Percentiles rank a stretch among this genome's conserved stretches.
Conservation (phyloP, 2,329 filamentous ascomycete species). For the Aspergillaceae sp. region DNA sequence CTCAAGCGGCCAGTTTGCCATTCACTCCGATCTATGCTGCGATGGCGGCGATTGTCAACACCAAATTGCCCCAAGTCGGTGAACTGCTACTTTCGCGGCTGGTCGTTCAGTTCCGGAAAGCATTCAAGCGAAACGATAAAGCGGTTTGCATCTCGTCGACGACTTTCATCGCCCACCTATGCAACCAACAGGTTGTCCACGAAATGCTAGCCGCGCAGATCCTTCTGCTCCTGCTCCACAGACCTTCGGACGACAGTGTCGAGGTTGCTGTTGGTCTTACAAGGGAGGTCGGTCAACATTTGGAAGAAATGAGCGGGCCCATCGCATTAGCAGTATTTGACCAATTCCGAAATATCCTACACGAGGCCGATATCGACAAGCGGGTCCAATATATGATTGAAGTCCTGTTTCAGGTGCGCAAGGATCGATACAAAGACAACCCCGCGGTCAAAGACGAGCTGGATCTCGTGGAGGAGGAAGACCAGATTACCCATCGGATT, state of each 20-base stretch:
- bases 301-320: slow-evolving; percentile 88
- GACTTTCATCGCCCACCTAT: slow-evolving; percentile 88
- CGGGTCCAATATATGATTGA: slow-evolving; percentile 99
- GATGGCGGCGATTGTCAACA: slow-evolving; percentile 94
- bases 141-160: slow-evolving; percentile 87
- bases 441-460: slow-evolving; percentile 84
- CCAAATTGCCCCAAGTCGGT: slow-evolving; percentile 88
- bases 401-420: slow-evolving; percentile 90
- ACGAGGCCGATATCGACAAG: slow-evolving; percentile 96
- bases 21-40: slow-evolving; percentile 96
- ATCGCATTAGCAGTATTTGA: slow-evolving; percentile 90
- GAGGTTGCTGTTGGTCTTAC: slow-evolving; percentile 94
- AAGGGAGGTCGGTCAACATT: slow-evolving; percentile 82
- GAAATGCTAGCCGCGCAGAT: slow-evolving; percentile 93
- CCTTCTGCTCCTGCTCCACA: slow-evolving; percentile 79
- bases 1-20: slow-evolving; percentile 86
- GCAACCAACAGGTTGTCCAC: slow-evolving; percentile 91
- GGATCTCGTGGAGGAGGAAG: slow-evolving; percentile 92
- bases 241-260: slow-evolving; percentile 93
- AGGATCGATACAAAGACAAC: slow-evolving; percentile 95
- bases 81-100: slow-evolving; percentile 79
- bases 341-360: slow-evolving; percentile 87
- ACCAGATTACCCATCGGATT: slow-evolving; percentile 87
- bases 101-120: slow-evolving; percentile 88
- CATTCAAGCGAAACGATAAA: slow-evolving; percentile 94